Evolutionary conservation across 208 protist genomes (phyloP).

Genomic region (Acanthamoeba sp.): DNA sequence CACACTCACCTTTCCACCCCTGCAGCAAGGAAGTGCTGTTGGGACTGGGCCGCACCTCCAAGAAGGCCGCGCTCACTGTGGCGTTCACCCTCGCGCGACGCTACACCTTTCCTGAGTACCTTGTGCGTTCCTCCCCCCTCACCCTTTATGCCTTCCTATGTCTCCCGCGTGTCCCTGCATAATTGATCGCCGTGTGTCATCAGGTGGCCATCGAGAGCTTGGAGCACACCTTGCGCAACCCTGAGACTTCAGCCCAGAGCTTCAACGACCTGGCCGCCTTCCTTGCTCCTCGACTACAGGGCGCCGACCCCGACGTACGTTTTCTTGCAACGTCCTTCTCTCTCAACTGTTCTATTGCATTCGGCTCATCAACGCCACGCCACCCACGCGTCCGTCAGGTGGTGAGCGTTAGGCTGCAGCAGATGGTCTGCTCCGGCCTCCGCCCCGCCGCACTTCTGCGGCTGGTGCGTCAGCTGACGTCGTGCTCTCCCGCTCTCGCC

Average conservation of each 20-base stretch:
- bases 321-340: too few relatives aligned
- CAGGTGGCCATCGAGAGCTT: conserved; percentile 4
- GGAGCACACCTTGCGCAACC: background rate
- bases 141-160: background rate
- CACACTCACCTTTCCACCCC: background rate
- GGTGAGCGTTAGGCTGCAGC: background rate
- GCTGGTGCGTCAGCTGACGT: background rate
- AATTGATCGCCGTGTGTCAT: too few relatives aligned
- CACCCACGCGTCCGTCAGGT: background rate
- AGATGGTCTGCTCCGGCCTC: background rate
- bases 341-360: too few relatives aligned
- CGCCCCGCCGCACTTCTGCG: background rate
- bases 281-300: conserved; percentile 19
- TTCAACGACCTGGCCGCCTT: conserved; percentile 29
- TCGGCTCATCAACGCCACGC: background rate
- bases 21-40: conserved; percentile 13
- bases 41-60: background rate
- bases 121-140: background rate
- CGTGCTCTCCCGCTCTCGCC: background rate
- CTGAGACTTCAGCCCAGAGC: background rate
- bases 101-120: conserved; percentile 11
- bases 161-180: background rate
- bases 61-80: conserved; percentile 22
- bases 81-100: conserved; percentile 15
- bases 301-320: background rate